Conservation (phyloP, 2,329 filamentous ascomycete genomes). For the Aspergillus sp. region DNA sequence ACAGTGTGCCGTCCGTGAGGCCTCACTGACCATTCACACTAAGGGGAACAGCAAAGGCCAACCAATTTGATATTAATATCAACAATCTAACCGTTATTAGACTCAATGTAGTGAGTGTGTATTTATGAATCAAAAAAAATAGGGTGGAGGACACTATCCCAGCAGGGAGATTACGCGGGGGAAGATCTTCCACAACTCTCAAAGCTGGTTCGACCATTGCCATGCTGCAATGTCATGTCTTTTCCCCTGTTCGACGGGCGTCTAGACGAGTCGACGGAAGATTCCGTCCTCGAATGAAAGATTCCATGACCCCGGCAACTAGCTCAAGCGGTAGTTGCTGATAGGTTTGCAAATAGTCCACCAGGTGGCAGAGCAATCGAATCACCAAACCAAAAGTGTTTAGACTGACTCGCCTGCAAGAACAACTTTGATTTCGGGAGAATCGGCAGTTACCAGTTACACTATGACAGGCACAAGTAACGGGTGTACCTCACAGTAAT, state of each 20-base stretch:
- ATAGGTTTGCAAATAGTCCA: background rate
- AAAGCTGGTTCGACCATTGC: slow-evolving; percentile 1
- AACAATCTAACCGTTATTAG: background rate
- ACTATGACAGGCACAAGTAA: slow-evolving; percentile 1
- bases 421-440: background rate
- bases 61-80: too few relatives aligned
- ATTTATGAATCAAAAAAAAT: background rate
- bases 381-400: too few relatives aligned
- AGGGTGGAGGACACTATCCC: slow-evolving; percentile 1
- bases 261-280: slow-evolving; percentile 9
- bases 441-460: slow-evolving; percentile 2
- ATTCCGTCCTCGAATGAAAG: slow-evolving; percentile 9
- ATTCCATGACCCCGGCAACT: background rate
- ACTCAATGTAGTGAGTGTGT: background rate
- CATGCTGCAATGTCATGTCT: slow-evolving; percentile 5
- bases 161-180: slow-evolving; percentile 20
- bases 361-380: background rate
- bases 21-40: too few relatives aligned
- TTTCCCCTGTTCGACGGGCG: slow-evolving; percentile 4
- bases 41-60: too few relatives aligned
- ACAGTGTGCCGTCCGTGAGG: too few relatives aligned
- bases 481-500: background rate
- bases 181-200: slow-evolving; percentile 15
- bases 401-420: background rate
- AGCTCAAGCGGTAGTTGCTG: background rate